Base-by-base conservation (phyloP, 2,329 filamentous ascomycete species). In the Trichoderma pleuroti region DNA sequence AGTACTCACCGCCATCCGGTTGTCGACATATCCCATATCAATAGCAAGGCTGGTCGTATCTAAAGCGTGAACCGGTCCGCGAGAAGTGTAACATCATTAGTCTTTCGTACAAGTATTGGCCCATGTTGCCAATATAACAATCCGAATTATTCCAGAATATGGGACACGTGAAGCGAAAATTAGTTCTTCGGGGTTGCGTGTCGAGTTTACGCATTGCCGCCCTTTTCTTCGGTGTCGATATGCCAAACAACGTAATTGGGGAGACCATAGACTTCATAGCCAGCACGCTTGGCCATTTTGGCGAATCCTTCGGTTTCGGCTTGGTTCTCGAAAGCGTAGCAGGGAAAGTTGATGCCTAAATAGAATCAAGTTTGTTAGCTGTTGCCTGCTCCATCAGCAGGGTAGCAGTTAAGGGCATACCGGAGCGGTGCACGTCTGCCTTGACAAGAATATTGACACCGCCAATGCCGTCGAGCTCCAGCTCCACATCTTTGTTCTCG, bases 241-340 rank as follows among this genome's bases (percentile, higher is more conserved):
- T 99, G 96, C 96, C 96, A 99, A 71, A 99, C 95, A 64, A 99
- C 91, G 80, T 99, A 99, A 81, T 99, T 99, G 54, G 95, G 96
- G 70, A 99, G 85, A 59, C 96, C 96, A 75, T 93, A 88, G 30
- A 99, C 96, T 77, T 93, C 87, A 80, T 98, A 98, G 57, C 96
- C 96, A 21, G 96, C 96, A 73, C 94, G 88, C 84, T 97, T 98
- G 72, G 96, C 96, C 96, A 99, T 99, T 81, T 97, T 97, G 46
- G 96, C 96, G 78, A 99, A 99, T 8, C 96, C 96, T 83, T 99
- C 96, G 5, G 96, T 99, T 82, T 99, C 96, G 74, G 96, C 96
- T 84, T 99, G 96, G 82, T 99, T 98, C 81, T 99, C 96, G 80
- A 99, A 99, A 4, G 96, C 88, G 78, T 99, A 99, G 79, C 90